Percentiles rank a stretch among this genome's conserved stretches.
phyloP scores from a whole-genome alignment of 2,329 filamentous ascomycete genomes.

The Aureobasidium sp. region DNA sequence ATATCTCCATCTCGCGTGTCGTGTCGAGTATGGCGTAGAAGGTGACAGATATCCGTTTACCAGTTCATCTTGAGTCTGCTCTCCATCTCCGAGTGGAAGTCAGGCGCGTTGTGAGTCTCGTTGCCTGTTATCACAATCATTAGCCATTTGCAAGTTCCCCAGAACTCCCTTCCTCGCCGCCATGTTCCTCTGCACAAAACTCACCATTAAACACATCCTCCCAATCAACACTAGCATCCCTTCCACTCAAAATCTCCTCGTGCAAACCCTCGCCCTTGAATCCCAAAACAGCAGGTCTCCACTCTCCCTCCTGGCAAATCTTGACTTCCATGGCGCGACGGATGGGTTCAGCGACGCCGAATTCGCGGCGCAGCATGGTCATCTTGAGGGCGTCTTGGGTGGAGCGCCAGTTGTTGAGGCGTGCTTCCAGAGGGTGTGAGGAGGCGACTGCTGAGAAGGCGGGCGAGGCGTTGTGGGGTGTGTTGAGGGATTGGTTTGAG shows the following conservation, averaged over 20 bases:
- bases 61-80: slow-evolving; percentile 73
- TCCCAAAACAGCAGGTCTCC: slow-evolving; percentile 60
- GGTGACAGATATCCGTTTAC: slow-evolving; percentile 18
- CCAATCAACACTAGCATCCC: slow-evolving; percentile 73
- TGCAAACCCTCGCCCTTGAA: slow-evolving; percentile 56
- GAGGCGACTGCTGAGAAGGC: slow-evolving; percentile 42
- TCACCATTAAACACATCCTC: slow-evolving; percentile 82
- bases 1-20: background rate
- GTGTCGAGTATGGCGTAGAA: background rate
- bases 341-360: slow-evolving; percentile 87
- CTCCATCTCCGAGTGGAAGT: slow-evolving; percentile 92
- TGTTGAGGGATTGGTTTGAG: slow-evolving; percentile 59
- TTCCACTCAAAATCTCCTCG: slow-evolving; percentile 77
- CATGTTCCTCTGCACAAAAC: slow-evolving; percentile 10
- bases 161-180: slow-evolving; percentile 12
- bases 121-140: slow-evolving; percentile 38
- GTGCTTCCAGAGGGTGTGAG: slow-evolving; percentile 82
- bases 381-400: slow-evolving; percentile 85
- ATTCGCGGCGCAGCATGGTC: slow-evolving; percentile 76
- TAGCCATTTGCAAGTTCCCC: background rate
- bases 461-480: slow-evolving; percentile 30
- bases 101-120: slow-evolving; percentile 59
- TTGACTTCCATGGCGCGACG: slow-evolving; percentile 91
- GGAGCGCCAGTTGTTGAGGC: slow-evolving; percentile 79
- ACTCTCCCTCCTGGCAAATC: slow-evolving; percentile 72